Percentiles rank a stretch among this genome's conserved stretches.
These are phyloP conservation scores for Tricharina praecox DNA, from an alignment of 495 filamentous ascomycete genomes.

Conservation along the genomic window DNA sequence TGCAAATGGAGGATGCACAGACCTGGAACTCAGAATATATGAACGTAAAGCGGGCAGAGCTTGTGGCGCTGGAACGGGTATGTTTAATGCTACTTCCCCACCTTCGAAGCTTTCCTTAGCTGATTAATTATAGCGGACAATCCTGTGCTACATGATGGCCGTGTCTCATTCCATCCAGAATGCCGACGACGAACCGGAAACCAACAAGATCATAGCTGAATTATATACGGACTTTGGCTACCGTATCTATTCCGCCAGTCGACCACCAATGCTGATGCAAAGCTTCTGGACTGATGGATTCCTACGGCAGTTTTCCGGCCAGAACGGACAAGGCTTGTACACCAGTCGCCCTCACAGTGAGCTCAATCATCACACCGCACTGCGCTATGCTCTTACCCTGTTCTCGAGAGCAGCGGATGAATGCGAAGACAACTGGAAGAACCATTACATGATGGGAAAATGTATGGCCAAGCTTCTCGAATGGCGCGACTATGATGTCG, in stretches of 20 bases:
- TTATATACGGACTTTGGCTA: slow-evolving; percentile 81
- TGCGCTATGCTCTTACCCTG: slow-evolving; percentile 71
- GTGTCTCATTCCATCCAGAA: slow-evolving; percentile 51
- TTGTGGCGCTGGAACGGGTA: slow-evolving; percentile 54
- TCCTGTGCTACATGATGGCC: slow-evolving; percentile 88
- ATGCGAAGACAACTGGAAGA: slow-evolving; percentile 65
- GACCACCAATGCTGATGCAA: slow-evolving; percentile 81
- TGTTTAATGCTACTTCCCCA: not conserved
- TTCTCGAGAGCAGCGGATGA: slow-evolving; percentile 57
- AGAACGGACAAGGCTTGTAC: slow-evolving; percentile 51
- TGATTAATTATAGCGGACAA: slow-evolving; percentile 35
- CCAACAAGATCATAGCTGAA: slow-evolving; percentile 56
- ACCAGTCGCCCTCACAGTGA: slow-evolving; percentile 53
- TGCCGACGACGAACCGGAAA: slow-evolving; percentile 34
- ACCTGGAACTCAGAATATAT: slow-evolving; percentile 94
- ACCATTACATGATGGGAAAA: slow-evolving; percentile 77
- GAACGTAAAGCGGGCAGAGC: slow-evolving; percentile 61
- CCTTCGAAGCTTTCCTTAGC: not conserved
- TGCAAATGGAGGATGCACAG: slow-evolving; percentile 76
- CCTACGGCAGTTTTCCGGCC: slow-evolving; percentile 57
- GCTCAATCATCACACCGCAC: slow-evolving; percentile 57
- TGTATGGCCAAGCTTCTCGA: slow-evolving; percentile 88
- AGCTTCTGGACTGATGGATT: slow-evolving; percentile 59
- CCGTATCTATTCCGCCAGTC: slow-evolving; percentile 76
- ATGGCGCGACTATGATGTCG: slow-evolving; percentile 36